phyloP scores from a whole-genome alignment of 495 filamentous ascomycete genomes.

The Penicillium egyptiacum region DNA sequence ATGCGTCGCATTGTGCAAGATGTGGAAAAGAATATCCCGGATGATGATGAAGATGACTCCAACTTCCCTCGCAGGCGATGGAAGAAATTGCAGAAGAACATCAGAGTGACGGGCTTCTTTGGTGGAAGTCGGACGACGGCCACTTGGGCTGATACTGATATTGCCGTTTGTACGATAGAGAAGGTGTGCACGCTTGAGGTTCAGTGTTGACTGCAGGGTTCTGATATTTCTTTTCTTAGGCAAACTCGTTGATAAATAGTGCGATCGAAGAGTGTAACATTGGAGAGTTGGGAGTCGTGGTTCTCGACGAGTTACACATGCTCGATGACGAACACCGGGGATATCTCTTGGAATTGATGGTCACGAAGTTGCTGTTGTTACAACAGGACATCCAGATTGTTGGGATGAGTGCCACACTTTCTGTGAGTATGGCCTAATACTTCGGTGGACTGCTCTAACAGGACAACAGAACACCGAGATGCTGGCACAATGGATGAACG shows the following conservation, averaged over 20 bases:
- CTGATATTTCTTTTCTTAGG: slow-evolving; percentile 45
- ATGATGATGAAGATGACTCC: slow-evolving; percentile 23
- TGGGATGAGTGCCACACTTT: slow-evolving; percentile 81
- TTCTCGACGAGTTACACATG: slow-evolving; percentile 83
- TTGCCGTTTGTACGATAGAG: slow-evolving; percentile 81
- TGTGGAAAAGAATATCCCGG: slow-evolving; percentile 51
- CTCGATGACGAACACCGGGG: slow-evolving; percentile 77
- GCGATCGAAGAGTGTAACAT: slow-evolving; percentile 73
- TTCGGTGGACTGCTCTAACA: slow-evolving; percentile 17
- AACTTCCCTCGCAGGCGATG: slow-evolving; percentile 31
- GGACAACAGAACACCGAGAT: slow-evolving; percentile 60
- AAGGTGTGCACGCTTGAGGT: slow-evolving; percentile 53
- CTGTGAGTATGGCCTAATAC: slow-evolving; percentile 44
- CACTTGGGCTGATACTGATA: slow-evolving; percentile 74
- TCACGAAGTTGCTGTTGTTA: slow-evolving; percentile 71
- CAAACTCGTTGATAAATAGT: slow-evolving; percentile 74
- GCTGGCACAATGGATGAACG: slow-evolving; percentile 70
- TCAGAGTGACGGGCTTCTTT: slow-evolving; percentile 73
- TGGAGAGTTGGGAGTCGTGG: slow-evolving; percentile 62
- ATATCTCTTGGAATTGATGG: slow-evolving; percentile 77
- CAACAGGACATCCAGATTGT: slow-evolving; percentile 71
- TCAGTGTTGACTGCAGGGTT: not conserved
- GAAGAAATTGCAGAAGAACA: slow-evolving; percentile 36
- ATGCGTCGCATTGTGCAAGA: slow-evolving; percentile 66
- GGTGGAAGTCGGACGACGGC: slow-evolving; percentile 65